Percentiles rank a stretch among this genome's conserved stretches.
phyloP scores from a whole-genome alignment of 208 protist genomes.

The Acanthamoeba triangularis region DNA sequence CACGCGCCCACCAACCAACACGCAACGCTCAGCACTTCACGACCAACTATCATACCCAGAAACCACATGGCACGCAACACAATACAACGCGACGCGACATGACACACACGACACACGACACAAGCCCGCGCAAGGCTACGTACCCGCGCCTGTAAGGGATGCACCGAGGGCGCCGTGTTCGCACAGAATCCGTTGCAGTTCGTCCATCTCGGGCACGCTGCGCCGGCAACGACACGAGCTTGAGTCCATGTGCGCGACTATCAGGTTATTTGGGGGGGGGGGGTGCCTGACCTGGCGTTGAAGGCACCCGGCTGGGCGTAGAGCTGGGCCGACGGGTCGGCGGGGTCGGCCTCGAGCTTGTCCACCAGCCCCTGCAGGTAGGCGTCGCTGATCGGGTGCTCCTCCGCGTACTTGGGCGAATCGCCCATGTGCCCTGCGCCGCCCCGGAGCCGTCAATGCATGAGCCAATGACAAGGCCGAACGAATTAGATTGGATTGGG shows the following conservation, averaged over 20 bases:
- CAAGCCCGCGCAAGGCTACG: not conserved
- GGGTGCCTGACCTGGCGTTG: not conserved
- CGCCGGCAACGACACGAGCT: no score
- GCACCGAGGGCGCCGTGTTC: constrained; percentile 29
- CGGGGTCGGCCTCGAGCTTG: not conserved
- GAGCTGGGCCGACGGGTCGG: constrained; percentile 53
- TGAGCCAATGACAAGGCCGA: not conserved
- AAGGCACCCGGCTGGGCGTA: constrained; percentile 43
- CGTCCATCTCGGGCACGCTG: constrained; percentile 56
- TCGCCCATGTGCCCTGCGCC: not conserved
- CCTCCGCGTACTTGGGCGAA: constrained; percentile 6
- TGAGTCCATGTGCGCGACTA: not conserved
- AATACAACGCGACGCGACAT: no score
- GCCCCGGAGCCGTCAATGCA: not conserved
- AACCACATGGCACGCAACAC: no score
- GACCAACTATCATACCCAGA: no score
- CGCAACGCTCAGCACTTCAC: not conserved
- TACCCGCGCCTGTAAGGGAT: constrained; percentile 70
- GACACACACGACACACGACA: not conserved
- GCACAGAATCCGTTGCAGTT: constrained; percentile 48
- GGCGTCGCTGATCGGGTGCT: constrained; percentile 61
- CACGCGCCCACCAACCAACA: not conserved
- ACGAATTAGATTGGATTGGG: not conserved
- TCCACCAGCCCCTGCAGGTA: constrained; percentile 55
- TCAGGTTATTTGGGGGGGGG: not conserved